Base-by-base conservation (phyloP, 805 yeast genomes). In the Candida sithepensis region DNA sequence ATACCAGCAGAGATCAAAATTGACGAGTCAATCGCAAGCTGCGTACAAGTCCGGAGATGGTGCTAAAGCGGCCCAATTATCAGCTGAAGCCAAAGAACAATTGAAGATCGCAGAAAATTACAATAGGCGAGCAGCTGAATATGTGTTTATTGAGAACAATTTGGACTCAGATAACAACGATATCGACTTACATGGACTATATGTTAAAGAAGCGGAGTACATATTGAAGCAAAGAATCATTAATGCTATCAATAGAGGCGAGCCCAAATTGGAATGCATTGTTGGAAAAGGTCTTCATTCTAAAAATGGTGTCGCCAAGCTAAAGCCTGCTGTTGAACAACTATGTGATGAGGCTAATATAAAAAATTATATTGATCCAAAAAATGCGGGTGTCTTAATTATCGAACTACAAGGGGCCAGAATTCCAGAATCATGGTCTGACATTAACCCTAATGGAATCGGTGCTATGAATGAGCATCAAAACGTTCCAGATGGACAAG, bases 281-380 rank as follows among this genome's bases (percentile, higher is more conserved):
- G 97, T 90, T 9, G 98, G 98, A 9, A 92, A 92, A 66, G 98
- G 97, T 7, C 61, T 81, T 38, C 98, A 91, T 64, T 88, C 96
- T 1, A 73, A 76, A 45, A 73, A 81, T 54, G 96, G 95, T 13
- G 78, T 88, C 44, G 91, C 96, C 38, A 91, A 90, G 65, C 68
- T 92, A 56, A 87, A 85, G 65, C 97, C 97, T 2, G 97, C 97
- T 0, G 81, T 90, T 18, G 94, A 88, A 60, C 76, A 79, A 43
- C 67, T 88, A 60, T 89, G 97, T 66, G 61, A 69, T 30, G 85
- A 88, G 56, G 79, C 84, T 39, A 70, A 79, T 22, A 74, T 91
- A 54, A 75, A 67, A 24, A 79, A 78, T 53, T 72, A 79, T 55
- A 72, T 85, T 32, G 92, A 90, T 57, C 72, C 73, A 2, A 77